Evolutionary conservation across 2,329 filamentous ascomycete genomes (phyloP).

Genomic region (Herpomyces periplanetae): DNA sequence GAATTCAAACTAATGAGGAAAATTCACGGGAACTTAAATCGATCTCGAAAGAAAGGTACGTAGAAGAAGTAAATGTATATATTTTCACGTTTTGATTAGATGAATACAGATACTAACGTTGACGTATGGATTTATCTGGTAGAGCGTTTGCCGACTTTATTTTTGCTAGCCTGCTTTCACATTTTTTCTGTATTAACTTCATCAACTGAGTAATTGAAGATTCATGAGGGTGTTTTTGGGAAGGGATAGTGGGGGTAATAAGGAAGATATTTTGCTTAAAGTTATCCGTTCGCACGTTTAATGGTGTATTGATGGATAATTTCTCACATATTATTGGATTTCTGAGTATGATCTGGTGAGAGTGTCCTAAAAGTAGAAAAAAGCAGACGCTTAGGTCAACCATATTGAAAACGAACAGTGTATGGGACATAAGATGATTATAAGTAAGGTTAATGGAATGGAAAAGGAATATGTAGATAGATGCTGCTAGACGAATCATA

Average conservation of each 20-base stretch:
- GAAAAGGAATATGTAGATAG: no score
- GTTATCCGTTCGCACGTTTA: no score
- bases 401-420: no score
- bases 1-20: slow-evolving; percentile 59
- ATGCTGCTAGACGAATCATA: no score
- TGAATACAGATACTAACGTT: slow-evolving; percentile 4
- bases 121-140: slow-evolving; percentile 3
- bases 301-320: no score
- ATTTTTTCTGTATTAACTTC: slow-evolving; percentile 98
- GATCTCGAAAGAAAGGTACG: slow-evolving; percentile 40
- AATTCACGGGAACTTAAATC: slow-evolving; percentile 38
- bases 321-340: no score
- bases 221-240: not conserved
- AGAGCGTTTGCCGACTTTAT: slow-evolving; percentile 90
- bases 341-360: no score
- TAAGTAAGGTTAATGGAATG: no score
- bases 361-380: no score
- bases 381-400: no score
- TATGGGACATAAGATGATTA: no score
- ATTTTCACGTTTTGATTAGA: slow-evolving; percentile 4
- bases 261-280: no score
- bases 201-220: slow-evolving; percentile 30
- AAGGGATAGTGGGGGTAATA: not conserved
- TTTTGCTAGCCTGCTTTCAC: slow-evolving; percentile 67
- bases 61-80: slow-evolving; percentile 4